These are phyloP conservation scores for Mercurialis annua DNA, from an alignment of 345 rosid genomes.

Conservation along the genomic window DNA sequence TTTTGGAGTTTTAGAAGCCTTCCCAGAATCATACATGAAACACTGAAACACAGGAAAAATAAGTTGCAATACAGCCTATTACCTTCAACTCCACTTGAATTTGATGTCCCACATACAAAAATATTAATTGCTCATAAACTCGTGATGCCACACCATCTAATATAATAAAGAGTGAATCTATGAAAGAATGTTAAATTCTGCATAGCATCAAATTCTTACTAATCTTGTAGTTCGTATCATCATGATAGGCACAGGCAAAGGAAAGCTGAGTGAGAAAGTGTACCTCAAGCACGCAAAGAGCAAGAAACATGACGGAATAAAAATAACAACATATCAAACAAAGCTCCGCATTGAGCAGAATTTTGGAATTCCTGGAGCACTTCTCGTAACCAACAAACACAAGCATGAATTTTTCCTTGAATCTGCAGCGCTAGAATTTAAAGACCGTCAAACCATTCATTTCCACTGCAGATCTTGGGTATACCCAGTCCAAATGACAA, in stretches of 20 bases:
- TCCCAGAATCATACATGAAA: too few relatives aligned
- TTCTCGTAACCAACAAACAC: slow-evolving; percentile 37
- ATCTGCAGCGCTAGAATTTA: slow-evolving; percentile 31
- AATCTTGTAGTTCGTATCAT: slow-evolving; percentile 2
- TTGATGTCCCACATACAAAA: not conserved
- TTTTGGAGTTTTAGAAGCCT: too few relatives aligned
- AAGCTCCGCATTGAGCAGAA: slow-evolving; percentile 33
- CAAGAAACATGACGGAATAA: slow-evolving; percentile 26
- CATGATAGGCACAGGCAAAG: slow-evolving; percentile 37
- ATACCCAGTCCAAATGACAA: slow-evolving; percentile 41
- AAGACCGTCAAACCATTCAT: slow-evolving; percentile 21
- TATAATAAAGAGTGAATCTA: not conserved
- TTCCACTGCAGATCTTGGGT: slow-evolving; percentile 63
- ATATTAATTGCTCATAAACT: not conserved
- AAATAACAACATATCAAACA: slow-evolving; percentile 28
- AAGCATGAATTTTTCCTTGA: slow-evolving; percentile 53
- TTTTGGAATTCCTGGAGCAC: slow-evolving; percentile 55
- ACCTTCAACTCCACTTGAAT: not conserved
- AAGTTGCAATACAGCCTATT: too few relatives aligned
- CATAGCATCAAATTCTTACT: slow-evolving; percentile 5
- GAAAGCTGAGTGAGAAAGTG: slow-evolving; percentile 42
- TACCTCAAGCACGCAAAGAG: slow-evolving; percentile 36
- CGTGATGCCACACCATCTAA: not conserved
- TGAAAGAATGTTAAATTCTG: not conserved
- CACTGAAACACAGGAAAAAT: too few relatives aligned